Evolutionary conservation across 768 basidiomycete genomes (phyloP).

Genomic region (Asterophora lycoperdoides): DNA sequence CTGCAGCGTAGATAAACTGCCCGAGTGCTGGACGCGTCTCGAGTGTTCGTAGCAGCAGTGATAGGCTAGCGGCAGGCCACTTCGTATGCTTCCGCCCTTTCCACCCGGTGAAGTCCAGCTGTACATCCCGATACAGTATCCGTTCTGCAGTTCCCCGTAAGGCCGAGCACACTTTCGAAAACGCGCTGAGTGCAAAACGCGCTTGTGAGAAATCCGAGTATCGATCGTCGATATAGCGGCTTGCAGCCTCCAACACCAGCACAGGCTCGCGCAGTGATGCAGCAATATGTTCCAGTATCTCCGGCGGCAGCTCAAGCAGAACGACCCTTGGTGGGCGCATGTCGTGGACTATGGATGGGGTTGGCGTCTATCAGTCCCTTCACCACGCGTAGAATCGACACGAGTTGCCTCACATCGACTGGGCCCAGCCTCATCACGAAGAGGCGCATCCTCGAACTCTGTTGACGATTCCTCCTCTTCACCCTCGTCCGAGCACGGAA

Average conservation of each 20-base stretch:
- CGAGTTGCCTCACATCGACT: slow-evolving; percentile 1
- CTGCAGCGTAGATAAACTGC: slow-evolving; percentile 17
- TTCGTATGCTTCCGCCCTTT: slow-evolving; percentile 27
- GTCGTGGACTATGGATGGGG: slow-evolving; percentile 1
- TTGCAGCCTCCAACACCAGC: slow-evolving; percentile 18
- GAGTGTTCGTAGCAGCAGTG: slow-evolving; percentile 24
- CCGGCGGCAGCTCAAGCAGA: slow-evolving; percentile 26
- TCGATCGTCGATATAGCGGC: slow-evolving; percentile 25
- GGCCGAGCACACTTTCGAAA: slow-evolving; percentile 19
- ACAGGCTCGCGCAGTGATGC: slow-evolving; percentile 18
- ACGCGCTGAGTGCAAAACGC: slow-evolving; percentile 22
- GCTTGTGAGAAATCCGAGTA: slow-evolving; percentile 24
- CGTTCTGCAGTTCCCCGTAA: slow-evolving; percentile 23
- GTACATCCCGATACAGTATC: slow-evolving; percentile 25
- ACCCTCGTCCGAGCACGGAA: slow-evolving; percentile 3
- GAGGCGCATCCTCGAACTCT: neutral
- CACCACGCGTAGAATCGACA: neutral
- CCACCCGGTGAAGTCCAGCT: slow-evolving; percentile 28
- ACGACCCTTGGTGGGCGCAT: slow-evolving; percentile 15
- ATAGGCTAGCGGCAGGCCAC: slow-evolving; percentile 24
- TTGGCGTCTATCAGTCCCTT: neutral
- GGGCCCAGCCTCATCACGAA: neutral
- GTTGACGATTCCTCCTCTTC: neutral
- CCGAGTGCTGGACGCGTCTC: slow-evolving; percentile 23
- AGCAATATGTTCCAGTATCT: slow-evolving; percentile 27